Base-by-base conservation (phyloP, 2,329 filamentous ascomycete genomes). In the Colletotrichum sp. region DNA sequence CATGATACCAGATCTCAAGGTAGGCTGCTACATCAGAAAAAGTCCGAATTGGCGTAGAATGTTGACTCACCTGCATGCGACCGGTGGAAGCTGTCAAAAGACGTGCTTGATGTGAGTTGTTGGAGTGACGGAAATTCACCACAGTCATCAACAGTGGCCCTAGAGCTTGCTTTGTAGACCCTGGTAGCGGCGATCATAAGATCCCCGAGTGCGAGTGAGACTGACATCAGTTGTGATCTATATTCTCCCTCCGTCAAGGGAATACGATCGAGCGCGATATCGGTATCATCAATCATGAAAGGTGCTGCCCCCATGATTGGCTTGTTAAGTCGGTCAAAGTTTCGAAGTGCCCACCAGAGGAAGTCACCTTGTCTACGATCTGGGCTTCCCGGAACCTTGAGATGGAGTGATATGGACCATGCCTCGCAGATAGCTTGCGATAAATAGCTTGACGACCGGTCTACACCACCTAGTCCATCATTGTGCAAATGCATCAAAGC, bases 401-500 rank as follows among this genome's bases (percentile, higher is more conserved):
- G 73, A 24, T 77, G 76, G 4, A 77, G 57, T 4, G 76, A 78
- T 18, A 81, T 59, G 61, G 78, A 76, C 78, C 78, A 80, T 1
- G 77, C 78, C 12, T 78, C 76, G n/a, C 74, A 74, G 8, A 80
- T 78, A 11, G 78, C 79, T 29, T 79, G 79, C 3, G 77, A 75
- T 0, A 80, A 62, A 34, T 77, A 74, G 27, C 62, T 72, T 11
- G 77, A 78, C 3, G 78, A 77, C 8, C 77, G 74, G 31, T 80
- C 78, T 12, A 77, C 69, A 5, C 79, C 79, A 6, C 67, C 65
- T 8, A 67, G 54, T 0, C 78, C 78, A 38, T 80, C 77, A 54
- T 79, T 79, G 43, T 79, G 75, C 5, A 80, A 67, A 12, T 79
- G 78, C 77, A 80, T 77, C 15, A 80, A 34, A 2, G 78, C 77